phyloP scores from a whole-genome alignment of 2,329 filamentous ascomycete species.

The Penicillium expansum region DNA sequence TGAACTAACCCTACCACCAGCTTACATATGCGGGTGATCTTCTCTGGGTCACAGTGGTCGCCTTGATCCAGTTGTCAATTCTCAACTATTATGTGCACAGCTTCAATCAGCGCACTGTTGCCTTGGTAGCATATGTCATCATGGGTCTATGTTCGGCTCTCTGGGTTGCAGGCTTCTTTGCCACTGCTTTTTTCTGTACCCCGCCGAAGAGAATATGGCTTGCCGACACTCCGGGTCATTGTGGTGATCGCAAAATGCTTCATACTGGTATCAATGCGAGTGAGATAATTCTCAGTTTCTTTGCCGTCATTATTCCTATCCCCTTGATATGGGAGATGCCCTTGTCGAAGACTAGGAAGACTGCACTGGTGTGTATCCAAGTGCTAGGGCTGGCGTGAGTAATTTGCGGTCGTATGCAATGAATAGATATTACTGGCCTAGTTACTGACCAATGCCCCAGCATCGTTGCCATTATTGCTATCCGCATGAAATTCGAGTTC shows the following conservation, averaged over 20 bases:
- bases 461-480: slow-evolving; percentile 12
- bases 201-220: slow-evolving; percentile 17
- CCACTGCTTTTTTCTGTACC: slow-evolving; percentile 17
- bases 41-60: slow-evolving; percentile 16
- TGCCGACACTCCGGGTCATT: slow-evolving; percentile 8
- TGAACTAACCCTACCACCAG: slow-evolving; percentile 9
- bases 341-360: slow-evolving; percentile 6
- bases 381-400: slow-evolving; percentile 17
- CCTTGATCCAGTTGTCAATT: slow-evolving; percentile 17
- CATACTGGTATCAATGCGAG: slow-evolving; percentile 9
- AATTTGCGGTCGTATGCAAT: not conserved
- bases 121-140: slow-evolving; percentile 7
- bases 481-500: slow-evolving; percentile 13
- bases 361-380: slow-evolving; percentile 9
- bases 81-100: slow-evolving; percentile 17
- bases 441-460: not conserved
- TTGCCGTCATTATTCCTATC: slow-evolving; percentile 12
- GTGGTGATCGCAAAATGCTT: slow-evolving; percentile 14
- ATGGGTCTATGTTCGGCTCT: slow-evolving; percentile 14
- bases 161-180: slow-evolving; percentile 17
- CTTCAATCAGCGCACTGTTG: slow-evolving; percentile 9
- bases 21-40: slow-evolving; percentile 19
- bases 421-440: not conserved
- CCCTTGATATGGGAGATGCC: slow-evolving; percentile 6
- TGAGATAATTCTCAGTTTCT: slow-evolving; percentile 13